A percentile compares a stretch with the other conserved stretches of the same genome.
phyloP scores from a whole-genome alignment of 208 protist genomes.

The Zelonia costaricensis region DNA sequence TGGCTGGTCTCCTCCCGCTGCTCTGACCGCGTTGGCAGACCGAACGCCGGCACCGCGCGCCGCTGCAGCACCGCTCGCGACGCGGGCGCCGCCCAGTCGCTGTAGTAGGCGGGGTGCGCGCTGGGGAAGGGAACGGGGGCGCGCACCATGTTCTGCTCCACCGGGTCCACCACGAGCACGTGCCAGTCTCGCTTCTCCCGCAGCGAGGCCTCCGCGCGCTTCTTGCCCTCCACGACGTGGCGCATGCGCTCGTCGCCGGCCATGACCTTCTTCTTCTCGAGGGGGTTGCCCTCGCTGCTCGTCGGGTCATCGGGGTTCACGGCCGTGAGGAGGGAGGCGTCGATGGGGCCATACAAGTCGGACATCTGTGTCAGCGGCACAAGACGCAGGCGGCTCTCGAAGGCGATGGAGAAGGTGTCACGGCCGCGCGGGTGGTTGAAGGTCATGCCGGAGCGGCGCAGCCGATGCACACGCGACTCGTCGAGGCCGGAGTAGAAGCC shows the following conservation, averaged over 20 bases:
- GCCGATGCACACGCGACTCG: slow-evolving; percentile 58
- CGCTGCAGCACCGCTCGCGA: slow-evolving; percentile 16
- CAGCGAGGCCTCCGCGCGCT: slow-evolving; percentile 19
- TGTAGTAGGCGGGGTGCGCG: slow-evolving; percentile 65
- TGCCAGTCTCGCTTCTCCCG: slow-evolving; percentile 33
- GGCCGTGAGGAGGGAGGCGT: slow-evolving; percentile 20
- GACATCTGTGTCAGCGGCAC: slow-evolving; percentile 28
- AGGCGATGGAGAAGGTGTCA: slow-evolving; percentile 69
- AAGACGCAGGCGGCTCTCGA: slow-evolving; percentile 63
- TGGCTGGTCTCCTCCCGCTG: neutral
- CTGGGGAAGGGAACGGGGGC: slow-evolving; percentile 51
- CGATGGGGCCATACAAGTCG: slow-evolving; percentile 31
- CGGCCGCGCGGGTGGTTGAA: slow-evolving; percentile 84
- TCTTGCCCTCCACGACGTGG: slow-evolving; percentile 26
- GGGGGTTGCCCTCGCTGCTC: slow-evolving; percentile 36
- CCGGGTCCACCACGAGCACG: slow-evolving; percentile 71
- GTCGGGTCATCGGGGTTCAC: slow-evolving; percentile 31
- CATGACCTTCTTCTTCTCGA: slow-evolving; percentile 36
- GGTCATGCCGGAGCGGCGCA: slow-evolving; percentile 60
- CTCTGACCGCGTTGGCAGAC: neutral
- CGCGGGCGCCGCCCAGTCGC: slow-evolving; percentile 24
- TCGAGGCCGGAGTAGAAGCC: slow-evolving; percentile 76
- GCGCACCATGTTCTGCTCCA: slow-evolving; percentile 34
- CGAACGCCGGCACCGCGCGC: slow-evolving; percentile 3
- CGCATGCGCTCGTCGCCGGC: slow-evolving; percentile 33